Percentiles rank a stretch among this genome's conserved stretches.
phyloP scores from a whole-genome alignment of 1,284 basidiomycete species.

The Papiliotrema nemorosa region DNA sequence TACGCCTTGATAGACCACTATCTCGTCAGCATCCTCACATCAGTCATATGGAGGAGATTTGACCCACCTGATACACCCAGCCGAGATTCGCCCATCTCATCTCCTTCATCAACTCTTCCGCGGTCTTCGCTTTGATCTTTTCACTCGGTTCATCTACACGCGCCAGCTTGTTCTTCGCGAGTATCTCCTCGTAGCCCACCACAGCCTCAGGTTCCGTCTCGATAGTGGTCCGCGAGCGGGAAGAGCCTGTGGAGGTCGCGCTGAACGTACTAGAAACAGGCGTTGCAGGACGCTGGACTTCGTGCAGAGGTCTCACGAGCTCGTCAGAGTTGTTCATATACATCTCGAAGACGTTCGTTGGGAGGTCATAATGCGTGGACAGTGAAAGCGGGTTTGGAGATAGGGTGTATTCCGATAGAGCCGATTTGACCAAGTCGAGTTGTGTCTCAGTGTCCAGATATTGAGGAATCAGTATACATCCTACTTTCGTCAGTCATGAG shows the following conservation, averaged over 20 bases:
- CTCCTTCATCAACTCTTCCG: slow-evolving; percentile 62
- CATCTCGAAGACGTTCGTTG: slow-evolving; percentile 56
- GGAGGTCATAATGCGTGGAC: slow-evolving; percentile 75
- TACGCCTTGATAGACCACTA: slow-evolving; percentile 91
- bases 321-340: slow-evolving; percentile 36
- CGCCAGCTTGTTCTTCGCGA: slow-evolving; percentile 31
- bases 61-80: slow-evolving; percentile 65
- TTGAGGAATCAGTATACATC: slow-evolving; percentile 72
- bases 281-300: not conserved
- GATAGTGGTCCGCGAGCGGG: slow-evolving; percentile 19
- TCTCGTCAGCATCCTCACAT: not conserved
- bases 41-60: not conserved
- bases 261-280: not conserved
- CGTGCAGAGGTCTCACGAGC: slow-evolving; percentile 26
- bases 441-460: slow-evolving; percentile 64
- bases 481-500: slow-evolving; percentile 51
- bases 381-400: slow-evolving; percentile 81
- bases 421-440: slow-evolving; percentile 62
- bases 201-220: slow-evolving; percentile 37
- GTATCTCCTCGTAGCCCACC: slow-evolving; percentile 40
- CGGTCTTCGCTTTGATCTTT: slow-evolving; percentile 61
- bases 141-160: slow-evolving; percentile 32
- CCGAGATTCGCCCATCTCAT: slow-evolving; percentile 91
- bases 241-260: not conserved
- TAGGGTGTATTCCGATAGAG: slow-evolving; percentile 68